Base-by-base conservation (phyloP, 2,329 filamentous ascomycete genomes). In the Capronia coronata region DNA sequence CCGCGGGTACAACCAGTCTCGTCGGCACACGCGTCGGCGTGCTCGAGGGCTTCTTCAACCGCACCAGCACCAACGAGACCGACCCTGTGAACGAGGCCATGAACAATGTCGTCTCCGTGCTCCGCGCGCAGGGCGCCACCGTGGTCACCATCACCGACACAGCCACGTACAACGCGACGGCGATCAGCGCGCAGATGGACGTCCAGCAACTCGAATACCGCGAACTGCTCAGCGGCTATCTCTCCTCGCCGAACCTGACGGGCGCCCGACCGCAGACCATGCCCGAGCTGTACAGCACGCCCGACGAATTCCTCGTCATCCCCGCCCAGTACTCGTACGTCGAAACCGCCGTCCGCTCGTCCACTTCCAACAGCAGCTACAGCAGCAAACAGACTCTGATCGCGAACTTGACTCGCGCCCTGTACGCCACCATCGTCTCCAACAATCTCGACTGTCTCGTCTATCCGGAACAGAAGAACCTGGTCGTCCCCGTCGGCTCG, bases 391-490 rank as follows among this genome's bases (percentile, higher is more conserved):
- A 75, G 45, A 56, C 65, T 3, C 70, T 68, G 1, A 81, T 84
- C 49, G 64, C 67, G 5, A 68, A 75, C 43, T 70, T 85, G 11
- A 80, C 74, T 2, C 61, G 69, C 1, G 66, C 72, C 0, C 65
- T 84, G 1, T 65, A 69, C n/a, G 53, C 64, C 2, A 79, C 77
- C 0, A 80, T 84, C 51, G 61, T 65, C 0, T 49, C 59, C 0
- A 66, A 79, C 54, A 52, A 63, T 0, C 68, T 84, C 11, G 76
- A 82, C 60, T 79, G 75, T 0, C 58, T 84, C 29, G 74, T 83
- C 57, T 84, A 84, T 63, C 80, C 81, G 0, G 75, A 84, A 61
- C 81, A 84, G 59, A 75, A 75, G 60, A 82, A 82, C 46, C 72
- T 84, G 1, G 78, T 81, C 4, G 79, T 82, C 2, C 72, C 74